A percentile compares a stretch with the other conserved stretches of the same genome.
Evolutionary conservation across 495 filamentous ascomycete genomes (phyloP).

Genomic region (Neurospora tetrasperma): DNA sequence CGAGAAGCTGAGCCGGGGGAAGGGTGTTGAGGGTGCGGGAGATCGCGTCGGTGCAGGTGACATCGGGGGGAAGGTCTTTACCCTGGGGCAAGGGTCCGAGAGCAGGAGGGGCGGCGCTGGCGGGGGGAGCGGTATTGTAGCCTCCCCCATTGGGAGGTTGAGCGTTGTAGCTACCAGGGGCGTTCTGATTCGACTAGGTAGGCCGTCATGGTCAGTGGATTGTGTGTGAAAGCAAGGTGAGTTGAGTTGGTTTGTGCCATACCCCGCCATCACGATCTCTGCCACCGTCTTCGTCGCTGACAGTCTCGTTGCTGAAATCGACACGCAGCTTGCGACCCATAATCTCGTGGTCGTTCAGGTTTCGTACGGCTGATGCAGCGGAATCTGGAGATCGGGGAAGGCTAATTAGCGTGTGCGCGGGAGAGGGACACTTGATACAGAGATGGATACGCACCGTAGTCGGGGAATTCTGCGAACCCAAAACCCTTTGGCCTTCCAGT

Average conservation of each 20-base stretch:
- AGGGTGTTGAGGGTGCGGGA: constrained; percentile 78
- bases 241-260: neutral
- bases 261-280: constrained; percentile 20
- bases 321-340: constrained; percentile 92
- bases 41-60: constrained; percentile 83
- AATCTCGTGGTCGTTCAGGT: constrained; percentile 91
- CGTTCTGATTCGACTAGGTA: neutral
- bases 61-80: constrained; percentile 65
- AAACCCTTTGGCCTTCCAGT: constrained; percentile 94
- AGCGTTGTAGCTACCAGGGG: constrained; percentile 5
- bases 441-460: constrained; percentile 40
- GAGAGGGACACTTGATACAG: neutral
- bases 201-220: neutral
- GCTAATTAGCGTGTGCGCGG: neutral
- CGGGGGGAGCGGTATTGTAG: constrained; percentile 18
- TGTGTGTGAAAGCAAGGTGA: neutral
- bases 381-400: constrained; percentile 46
- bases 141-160: constrained; percentile 6
- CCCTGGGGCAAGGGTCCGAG: constrained; percentile 79
- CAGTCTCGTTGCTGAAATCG: constrained; percentile 88
- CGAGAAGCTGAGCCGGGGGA: constrained; percentile 79
- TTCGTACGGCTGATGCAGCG: constrained; percentile 87
- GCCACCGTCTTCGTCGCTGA: constrained; percentile 53
- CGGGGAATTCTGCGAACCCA: constrained; percentile 88
- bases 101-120: constrained; percentile 17